phyloP scores from a whole-genome alignment of 2,329 filamentous ascomycete species.

The Neofusicoccum parvum region DNA sequence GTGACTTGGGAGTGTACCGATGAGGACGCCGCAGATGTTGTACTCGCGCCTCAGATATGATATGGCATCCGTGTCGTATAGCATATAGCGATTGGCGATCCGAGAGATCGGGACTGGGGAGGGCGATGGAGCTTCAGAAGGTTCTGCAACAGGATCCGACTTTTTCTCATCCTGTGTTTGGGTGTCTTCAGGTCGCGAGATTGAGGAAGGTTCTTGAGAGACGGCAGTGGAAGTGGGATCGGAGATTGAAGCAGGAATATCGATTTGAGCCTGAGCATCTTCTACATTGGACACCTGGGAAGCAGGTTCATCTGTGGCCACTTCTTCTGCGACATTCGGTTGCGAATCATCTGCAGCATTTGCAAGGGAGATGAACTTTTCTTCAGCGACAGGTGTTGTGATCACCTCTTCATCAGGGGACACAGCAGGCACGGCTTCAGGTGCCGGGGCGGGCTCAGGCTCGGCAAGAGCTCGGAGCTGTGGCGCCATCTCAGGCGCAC shows the following conservation, averaged over 20 bases:
- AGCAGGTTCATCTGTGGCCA: neutral
- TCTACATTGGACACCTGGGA: constrained; percentile 4
- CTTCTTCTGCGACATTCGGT: neutral
- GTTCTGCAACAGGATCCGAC: neutral
- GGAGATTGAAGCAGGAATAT: neutral
- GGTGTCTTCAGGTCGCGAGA: neutral
- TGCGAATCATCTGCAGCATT: neutral
- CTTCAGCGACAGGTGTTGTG: neutral
- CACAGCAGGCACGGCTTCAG: neutral
- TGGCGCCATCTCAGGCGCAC: neutral
- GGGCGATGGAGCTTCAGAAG: constrained; percentile 35
- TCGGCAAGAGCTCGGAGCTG: neutral
- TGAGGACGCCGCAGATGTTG: constrained; percentile 82
- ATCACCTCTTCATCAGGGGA: neutral
- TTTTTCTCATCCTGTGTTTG: neutral
- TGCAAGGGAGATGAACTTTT: neutral
- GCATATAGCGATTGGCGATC: constrained; percentile 78
- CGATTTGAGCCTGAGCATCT: constrained; percentile 7
- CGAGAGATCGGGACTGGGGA: constrained; percentile 74
- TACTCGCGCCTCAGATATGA: constrained; percentile 76
- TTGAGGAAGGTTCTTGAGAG: neutral
- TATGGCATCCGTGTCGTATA: constrained; percentile 84
- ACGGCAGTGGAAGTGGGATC: neutral
- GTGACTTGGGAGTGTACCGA: constrained; percentile 86
- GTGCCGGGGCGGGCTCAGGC: neutral